Evolutionary conservation across 2,329 filamentous ascomycete genomes (phyloP).

Genomic region (Aureobasidium uvarum): DNA sequence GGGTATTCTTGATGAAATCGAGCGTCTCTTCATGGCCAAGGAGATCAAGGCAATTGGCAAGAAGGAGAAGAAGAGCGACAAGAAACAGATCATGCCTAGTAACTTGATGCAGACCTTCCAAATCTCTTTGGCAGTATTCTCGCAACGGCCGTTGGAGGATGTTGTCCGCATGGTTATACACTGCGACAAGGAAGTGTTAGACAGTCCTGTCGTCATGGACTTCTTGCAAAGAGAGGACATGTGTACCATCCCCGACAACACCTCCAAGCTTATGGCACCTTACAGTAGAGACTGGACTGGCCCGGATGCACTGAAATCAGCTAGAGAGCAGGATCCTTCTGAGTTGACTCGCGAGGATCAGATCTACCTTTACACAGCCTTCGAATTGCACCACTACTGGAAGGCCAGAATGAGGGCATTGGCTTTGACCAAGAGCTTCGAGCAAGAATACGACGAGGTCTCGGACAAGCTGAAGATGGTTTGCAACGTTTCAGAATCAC

Average conservation of each 20-base stretch:
- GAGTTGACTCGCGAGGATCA: slow-evolving; percentile 95
- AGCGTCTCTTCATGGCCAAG: slow-evolving; percentile 96
- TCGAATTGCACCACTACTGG: slow-evolving; percentile 97
- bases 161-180: slow-evolving; percentile 92
- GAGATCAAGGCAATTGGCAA: slow-evolving; percentile 86
- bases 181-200: slow-evolving; percentile 83
- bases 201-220: slow-evolving; percentile 92
- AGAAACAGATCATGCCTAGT: slow-evolving; percentile 93
- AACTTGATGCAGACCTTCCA: slow-evolving; percentile 88
- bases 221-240: slow-evolving; percentile 91
- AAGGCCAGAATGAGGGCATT: slow-evolving; percentile 95
- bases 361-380: slow-evolving; percentile 89
- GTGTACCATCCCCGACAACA: slow-evolving; percentile 88
- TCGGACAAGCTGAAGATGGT: slow-evolving; percentile 80
- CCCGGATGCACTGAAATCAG: slow-evolving; percentile 72
- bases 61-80: slow-evolving; percentile 77
- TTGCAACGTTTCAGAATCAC: slow-evolving; percentile 80
- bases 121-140: slow-evolving; percentile 92
- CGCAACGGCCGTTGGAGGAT: slow-evolving; percentile 76
- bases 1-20: slow-evolving; percentile 95
- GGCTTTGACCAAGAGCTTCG: slow-evolving; percentile 76
- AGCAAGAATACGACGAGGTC: slow-evolving; percentile 88
- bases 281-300: slow-evolving; percentile 98
- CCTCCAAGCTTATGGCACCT: slow-evolving; percentile 84
- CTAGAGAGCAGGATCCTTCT: slow-evolving; percentile 77